Base-by-base conservation (phyloP, 2,329 filamentous ascomycete genomes). In the Didymella sp. region DNA sequence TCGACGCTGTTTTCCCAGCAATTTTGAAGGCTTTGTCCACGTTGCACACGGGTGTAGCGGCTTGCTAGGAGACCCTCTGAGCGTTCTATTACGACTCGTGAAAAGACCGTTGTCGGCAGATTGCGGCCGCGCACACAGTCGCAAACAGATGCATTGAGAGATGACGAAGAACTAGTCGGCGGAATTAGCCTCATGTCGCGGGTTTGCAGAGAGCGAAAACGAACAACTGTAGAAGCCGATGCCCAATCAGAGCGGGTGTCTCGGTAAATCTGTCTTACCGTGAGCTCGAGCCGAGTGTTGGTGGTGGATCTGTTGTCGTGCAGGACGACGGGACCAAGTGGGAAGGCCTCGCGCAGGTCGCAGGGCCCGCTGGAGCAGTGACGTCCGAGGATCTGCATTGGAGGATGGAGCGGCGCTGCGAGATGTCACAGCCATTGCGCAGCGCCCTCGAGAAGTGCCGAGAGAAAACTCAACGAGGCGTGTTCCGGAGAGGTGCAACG, bases 311-410 rank as follows among this genome's bases (percentile, higher is more conserved):
- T 43, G 42, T 56, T 31, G 46, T 49, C 37, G 46, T 58, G 55
- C 49, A 58, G 43, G 48, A 58, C 48, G 44, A 52, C 37, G 38
- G 49, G 37, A 30, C 54, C 37, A 52, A 52, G 43, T 51, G 53
- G 53, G 53, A 51, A 46, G 24, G 42, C 47, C 17, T 22, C 25
- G 22, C 42, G 48, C 43, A 37, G 31, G 46, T 46, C 33, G 27
- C 43, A 47, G 33, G 19, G 38, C 22, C 38, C 38, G 38, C 38
- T 24, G 38, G 38, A 19, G 38, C 38, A 41, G 41, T 51, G 53
- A 56, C 47, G 46, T 56, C 46, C 46, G 19, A 42, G 28, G 55
- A 58, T 58, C 48, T 51, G 44, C 55, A 58, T 44, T 38, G 44
- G 31, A 49, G 49, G 38, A 40, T 45, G 40, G 55, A 48, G 49